These are phyloP conservation scores for Singerocomus inundabilis DNA, from an alignment of 1,284 basidiomycete species.

Conservation along the genomic window DNA sequence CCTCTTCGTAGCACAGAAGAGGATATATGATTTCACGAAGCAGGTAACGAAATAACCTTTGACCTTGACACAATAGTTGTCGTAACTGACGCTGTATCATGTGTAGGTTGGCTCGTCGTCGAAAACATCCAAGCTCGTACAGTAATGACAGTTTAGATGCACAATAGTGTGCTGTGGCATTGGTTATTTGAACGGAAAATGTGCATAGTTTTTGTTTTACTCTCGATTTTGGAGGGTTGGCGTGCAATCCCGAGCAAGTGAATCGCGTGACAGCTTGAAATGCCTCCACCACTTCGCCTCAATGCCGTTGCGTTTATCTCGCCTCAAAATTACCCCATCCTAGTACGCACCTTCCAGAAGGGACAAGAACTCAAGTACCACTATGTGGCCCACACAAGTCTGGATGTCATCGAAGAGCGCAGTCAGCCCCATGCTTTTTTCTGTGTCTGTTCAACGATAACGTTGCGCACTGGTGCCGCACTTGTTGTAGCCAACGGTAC, in stretches of 20 bases:
- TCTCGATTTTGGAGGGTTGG: too few species aligned
- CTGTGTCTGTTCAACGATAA: too few species aligned
- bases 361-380: constrained; percentile 77
- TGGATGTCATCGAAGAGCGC: constrained; percentile 78
- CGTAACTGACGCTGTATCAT: constrained; percentile 3
- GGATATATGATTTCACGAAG: constrained; percentile 71
- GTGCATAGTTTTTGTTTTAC: not conserved
- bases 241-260: too few species aligned
- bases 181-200: not conserved
- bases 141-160: not conserved
- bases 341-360: constrained; percentile 67
- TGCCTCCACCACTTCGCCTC: constrained; percentile 64
- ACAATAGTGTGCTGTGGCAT: not conserved
- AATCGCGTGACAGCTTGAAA: constrained; percentile 25
- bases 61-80: not conserved
- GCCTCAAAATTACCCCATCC: constrained; percentile 75
- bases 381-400: constrained; percentile 77
- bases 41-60: constrained; percentile 45
- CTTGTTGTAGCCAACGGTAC: constrained; percentile 44
- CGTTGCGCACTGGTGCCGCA: too few species aligned
- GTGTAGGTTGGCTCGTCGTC: constrained; percentile 18
- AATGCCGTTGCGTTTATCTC: constrained; percentile 81
- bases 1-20: constrained; percentile 80
- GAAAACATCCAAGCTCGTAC: constrained; percentile 7
- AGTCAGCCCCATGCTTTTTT: constrained; percentile 33